These are phyloP conservation scores for Aspergillus puulaauensis DNA, from an alignment of 2,329 filamentous ascomycete species.

Conservation along the genomic window DNA sequence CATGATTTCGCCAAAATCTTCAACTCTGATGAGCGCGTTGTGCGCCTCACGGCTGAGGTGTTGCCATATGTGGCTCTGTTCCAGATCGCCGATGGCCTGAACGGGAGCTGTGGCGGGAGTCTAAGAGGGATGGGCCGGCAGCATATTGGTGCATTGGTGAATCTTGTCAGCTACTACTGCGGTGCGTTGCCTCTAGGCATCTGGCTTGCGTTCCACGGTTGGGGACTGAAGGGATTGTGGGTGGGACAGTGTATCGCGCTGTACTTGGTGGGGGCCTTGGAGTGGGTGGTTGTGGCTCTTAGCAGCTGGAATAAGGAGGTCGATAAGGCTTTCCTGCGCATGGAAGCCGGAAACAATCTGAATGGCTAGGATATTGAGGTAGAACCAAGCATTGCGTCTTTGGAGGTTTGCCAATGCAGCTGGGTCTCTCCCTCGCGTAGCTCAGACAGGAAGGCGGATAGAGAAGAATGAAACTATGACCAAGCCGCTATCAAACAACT, in stretches of 20 bases:
- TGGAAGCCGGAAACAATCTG: conserved; percentile 51
- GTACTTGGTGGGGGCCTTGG: conserved; percentile 73
- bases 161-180: conserved; percentile 79
- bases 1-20: conserved; percentile 76
- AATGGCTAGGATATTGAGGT: not conserved
- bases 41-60: conserved; percentile 72
- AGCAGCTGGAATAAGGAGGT: conserved; percentile 78
- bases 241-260: conserved; percentile 78
- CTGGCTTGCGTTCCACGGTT: conserved; percentile 81
- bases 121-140: conserved; percentile 82
- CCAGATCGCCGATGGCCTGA: conserved; percentile 85
- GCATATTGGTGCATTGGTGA: conserved; percentile 79
- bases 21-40: conserved; percentile 72
- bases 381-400: not conserved
- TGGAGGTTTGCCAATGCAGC: conserved; percentile 21
- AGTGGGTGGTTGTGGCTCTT: conserved; percentile 76
- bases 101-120: conserved; percentile 79
- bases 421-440: conserved; percentile 42
- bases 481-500: not conserved
- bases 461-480: conserved; percentile 9
- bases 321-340: conserved; percentile 66
- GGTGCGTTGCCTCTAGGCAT: conserved; percentile 79
- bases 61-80: conserved; percentile 87
- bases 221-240: conserved; percentile 80
- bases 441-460: conserved; percentile 33